Conservation (phyloP, 129 eudicot species). For the Flaveria ramosissima region DNA sequence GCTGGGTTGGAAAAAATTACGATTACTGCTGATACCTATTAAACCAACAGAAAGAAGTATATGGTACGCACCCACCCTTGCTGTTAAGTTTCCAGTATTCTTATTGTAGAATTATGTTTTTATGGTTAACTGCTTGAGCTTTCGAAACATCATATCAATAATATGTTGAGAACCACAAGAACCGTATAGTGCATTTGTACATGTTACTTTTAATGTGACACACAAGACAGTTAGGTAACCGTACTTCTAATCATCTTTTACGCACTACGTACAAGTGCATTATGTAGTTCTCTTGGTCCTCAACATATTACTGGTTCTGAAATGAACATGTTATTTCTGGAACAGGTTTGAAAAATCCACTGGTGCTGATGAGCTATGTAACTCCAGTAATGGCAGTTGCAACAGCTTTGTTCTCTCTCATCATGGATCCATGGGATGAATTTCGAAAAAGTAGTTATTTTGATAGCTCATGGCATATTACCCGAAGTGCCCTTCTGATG, state of each 20-base stretch:
- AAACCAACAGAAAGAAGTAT: constrained; percentile 71
- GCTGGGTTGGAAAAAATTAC: constrained; percentile 28
- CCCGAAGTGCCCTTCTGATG: constrained; percentile 78
- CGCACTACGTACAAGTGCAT: too few species aligned
- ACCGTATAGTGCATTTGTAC: background rate
- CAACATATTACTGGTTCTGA: too few species aligned
- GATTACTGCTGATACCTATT: constrained; percentile 37
- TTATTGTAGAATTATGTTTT: background rate
- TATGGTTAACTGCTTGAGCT: constrained; percentile 6
- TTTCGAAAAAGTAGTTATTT: constrained; percentile 64
- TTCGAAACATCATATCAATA: background rate
- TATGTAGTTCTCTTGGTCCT: too few species aligned
- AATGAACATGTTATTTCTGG: background rate
- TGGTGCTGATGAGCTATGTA: constrained; percentile 85
- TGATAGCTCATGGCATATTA: constrained; percentile 77
- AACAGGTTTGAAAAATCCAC: constrained; percentile 86
- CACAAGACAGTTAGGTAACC: too few species aligned
- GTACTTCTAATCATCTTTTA: too few species aligned
- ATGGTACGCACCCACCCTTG: constrained; percentile 61
- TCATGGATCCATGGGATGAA: constrained; percentile 88
- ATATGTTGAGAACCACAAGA: too few species aligned
- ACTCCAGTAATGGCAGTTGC: constrained; percentile 91
- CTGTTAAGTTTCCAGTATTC: constrained; percentile 6
- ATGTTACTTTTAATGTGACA: too few species aligned
- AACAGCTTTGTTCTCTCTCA: constrained; percentile 74